These are phyloP conservation scores for Aspergillus brasiliensis DNA, from an alignment of 2,329 filamentous ascomycete genomes.

Conservation along the genomic window DNA sequence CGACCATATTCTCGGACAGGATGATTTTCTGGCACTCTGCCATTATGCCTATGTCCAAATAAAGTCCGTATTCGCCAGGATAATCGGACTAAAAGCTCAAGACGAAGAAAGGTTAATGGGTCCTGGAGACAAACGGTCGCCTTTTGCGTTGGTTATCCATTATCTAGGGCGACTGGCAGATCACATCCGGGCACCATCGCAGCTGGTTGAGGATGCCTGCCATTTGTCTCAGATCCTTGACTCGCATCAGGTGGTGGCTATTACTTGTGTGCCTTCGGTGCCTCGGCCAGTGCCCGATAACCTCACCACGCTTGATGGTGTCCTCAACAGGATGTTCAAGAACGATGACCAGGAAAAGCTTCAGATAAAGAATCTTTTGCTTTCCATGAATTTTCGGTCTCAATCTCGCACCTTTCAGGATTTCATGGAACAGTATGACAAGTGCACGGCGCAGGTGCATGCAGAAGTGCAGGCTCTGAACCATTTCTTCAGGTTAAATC, in stretches of 20 bases:
- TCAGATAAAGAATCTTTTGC: slow-evolving; percentile 20
- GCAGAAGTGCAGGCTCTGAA: slow-evolving; percentile 54
- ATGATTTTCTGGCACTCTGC: slow-evolving; percentile 12
- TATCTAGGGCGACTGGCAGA: slow-evolving; percentile 51
- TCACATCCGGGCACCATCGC: slow-evolving; percentile 42
- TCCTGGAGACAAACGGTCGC: slow-evolving; percentile 8
- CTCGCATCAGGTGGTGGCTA: slow-evolving; percentile 19
- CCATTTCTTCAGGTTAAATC: slow-evolving; percentile 41
- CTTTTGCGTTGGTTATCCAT: slow-evolving; percentile 41
- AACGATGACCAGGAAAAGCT: slow-evolving; percentile 12
- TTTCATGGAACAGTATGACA: slow-evolving; percentile 20
- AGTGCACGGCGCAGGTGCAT: slow-evolving; percentile 34
- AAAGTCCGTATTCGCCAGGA: slow-evolving; percentile 10
- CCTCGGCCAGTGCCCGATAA: slow-evolving; percentile 19
- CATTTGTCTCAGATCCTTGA: slow-evolving; percentile 37
- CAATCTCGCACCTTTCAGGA: slow-evolving; percentile 28
- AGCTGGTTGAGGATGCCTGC: slow-evolving; percentile 40
- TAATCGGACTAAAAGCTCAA: slow-evolving; percentile 1
- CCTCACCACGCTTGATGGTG: slow-evolving; percentile 24
- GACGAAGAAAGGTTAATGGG: slow-evolving; percentile 6
- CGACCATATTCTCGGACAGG: background rate
- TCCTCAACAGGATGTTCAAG: slow-evolving; percentile 31
- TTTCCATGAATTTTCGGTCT: slow-evolving; percentile 30
- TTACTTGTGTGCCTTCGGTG: slow-evolving; percentile 23
- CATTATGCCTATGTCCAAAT: slow-evolving; percentile 17